phyloP scores from a whole-genome alignment of 1,139 yeast species.

The Candida freyschussii region DNA sequence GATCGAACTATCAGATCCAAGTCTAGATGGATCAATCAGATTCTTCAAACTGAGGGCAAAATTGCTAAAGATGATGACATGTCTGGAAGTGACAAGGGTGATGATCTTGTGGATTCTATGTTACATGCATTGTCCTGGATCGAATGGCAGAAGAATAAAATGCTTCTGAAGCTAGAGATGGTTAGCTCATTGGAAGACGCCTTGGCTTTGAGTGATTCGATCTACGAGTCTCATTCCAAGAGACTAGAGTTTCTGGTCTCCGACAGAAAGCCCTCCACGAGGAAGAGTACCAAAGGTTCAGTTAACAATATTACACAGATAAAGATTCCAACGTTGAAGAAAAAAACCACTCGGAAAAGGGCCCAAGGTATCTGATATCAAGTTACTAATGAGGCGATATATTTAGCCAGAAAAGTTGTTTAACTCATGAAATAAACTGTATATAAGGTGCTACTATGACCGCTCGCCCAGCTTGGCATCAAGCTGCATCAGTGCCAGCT shows the following conservation, averaged over 20 bases:
- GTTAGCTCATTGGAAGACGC: constrained; percentile 14
- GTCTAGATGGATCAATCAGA: constrained; percentile 18
- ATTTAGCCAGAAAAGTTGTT: no score
- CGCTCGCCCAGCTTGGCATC: constrained; percentile 23
- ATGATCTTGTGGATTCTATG: constrained; percentile 57
- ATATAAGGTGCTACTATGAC: no score
- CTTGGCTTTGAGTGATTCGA: constrained; percentile 13
- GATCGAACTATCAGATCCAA: constrained; percentile 7
- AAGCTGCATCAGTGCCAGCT: constrained; percentile 39
- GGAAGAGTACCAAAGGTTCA: no score
- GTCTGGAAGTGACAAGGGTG: constrained; percentile 38
- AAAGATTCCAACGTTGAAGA: no score
- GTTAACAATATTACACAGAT: no score
- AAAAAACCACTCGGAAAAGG: no score
- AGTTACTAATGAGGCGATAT: no score
- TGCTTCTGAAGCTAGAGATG: constrained; percentile 18
- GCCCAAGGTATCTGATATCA: no score
- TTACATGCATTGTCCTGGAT: constrained; percentile 53
- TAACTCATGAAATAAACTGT: no score
- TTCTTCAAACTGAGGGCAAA: constrained; percentile 9
- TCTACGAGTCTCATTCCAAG: no score
- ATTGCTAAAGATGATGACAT: constrained; percentile 2
- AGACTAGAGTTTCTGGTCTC: no score
- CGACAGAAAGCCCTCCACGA: no score
- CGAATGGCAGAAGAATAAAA: constrained; percentile 39